Conservation (phyloP, 2,329 filamentous ascomycete species). For the Fusarium sambucinum region DNA sequence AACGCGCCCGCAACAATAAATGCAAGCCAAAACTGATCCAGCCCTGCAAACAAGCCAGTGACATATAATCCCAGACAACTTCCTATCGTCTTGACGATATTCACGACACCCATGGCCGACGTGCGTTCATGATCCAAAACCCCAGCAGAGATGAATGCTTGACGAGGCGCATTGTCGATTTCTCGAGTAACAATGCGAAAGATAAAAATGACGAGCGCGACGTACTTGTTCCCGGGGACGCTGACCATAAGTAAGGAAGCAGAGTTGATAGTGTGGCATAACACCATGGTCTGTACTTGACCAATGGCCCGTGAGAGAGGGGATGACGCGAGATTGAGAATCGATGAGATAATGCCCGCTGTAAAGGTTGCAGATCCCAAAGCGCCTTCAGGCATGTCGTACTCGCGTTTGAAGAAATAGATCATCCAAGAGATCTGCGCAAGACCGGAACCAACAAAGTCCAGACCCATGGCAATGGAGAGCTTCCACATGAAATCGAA, state of each 20-base stretch:
- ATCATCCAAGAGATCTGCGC: conserved; percentile 46
- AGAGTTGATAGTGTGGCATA: conserved; percentile 43
- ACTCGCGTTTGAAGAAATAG: conserved; percentile 44
- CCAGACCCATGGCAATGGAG: conserved; percentile 33
- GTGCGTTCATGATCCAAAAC: conserved; percentile 41
- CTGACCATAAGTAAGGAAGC: conserved; percentile 38
- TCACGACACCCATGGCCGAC: conserved; percentile 42
- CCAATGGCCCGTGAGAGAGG: conserved; percentile 36
- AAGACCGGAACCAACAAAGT: conserved; percentile 42
- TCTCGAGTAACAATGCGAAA: conserved; percentile 42
- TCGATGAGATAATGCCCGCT: conserved; percentile 41
- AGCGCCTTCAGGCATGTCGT: conserved; percentile 39
- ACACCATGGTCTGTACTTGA: conserved; percentile 41
- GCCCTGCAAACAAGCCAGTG: conserved; percentile 33
- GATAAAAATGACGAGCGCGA: conserved; percentile 37
- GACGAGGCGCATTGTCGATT: conserved; percentile 40
- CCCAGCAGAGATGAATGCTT: conserved; percentile 39
- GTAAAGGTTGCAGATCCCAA: conserved; percentile 39
- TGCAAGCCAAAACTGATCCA: conserved; percentile 42
- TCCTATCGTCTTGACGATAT: conserved; percentile 44
- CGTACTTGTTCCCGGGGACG: conserved; percentile 36
- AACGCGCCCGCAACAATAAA: conserved; percentile 40
- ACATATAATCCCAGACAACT: conserved; percentile 41
- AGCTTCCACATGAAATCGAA: conserved; percentile 44
- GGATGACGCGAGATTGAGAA: conserved; percentile 39